Conservation (phyloP, 1,284 basidiomycete genomes). For the Apiotrichum gracile region DNA sequence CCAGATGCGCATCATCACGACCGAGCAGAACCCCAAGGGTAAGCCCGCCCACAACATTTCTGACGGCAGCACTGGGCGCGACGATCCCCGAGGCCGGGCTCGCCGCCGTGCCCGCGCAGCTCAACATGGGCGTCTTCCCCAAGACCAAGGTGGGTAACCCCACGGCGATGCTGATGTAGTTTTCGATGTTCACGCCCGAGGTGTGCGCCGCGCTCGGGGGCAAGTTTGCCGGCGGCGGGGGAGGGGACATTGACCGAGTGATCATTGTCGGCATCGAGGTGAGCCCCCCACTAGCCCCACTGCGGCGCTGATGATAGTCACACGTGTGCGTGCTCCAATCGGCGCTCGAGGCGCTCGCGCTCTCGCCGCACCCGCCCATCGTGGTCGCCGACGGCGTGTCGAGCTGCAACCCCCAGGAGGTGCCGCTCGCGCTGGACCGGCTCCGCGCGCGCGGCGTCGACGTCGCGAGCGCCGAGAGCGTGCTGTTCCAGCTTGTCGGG, state of each 20-base stretch:
- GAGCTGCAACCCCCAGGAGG: conserved; percentile 60
- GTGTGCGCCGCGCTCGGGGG: conserved; percentile 53
- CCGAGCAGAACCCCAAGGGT: conserved; percentile 81
- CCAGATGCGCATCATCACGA: conserved; percentile 37
- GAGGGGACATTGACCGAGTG: conserved; percentile 36
- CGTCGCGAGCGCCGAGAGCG: conserved; percentile 74
- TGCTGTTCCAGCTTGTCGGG: conserved; percentile 63
- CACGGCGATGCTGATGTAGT: conserved; percentile 50
- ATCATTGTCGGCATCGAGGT: conserved; percentile 78
- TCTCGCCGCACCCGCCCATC: conserved; percentile 47
- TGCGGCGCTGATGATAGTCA: conserved; percentile 48
- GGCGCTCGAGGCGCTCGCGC: conserved; percentile 54
- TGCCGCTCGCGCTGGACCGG: conserved; percentile 50
- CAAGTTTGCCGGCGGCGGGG: conserved; percentile 1
- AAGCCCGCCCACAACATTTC: background rate
- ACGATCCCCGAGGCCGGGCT: conserved; percentile 61
- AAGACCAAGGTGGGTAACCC: conserved; percentile 54
- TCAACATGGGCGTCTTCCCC: conserved; percentile 57
- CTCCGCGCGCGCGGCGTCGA: conserved; percentile 69
- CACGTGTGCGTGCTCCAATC: conserved; percentile 88
- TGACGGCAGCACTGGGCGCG: conserved; percentile 56
- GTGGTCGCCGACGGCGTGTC: conserved; percentile 80
- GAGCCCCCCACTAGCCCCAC: background rate
- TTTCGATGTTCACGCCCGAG: conserved; percentile 74
- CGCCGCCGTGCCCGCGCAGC: conserved; percentile 9